Conservation (phyloP, 805 yeast species). For the Wickerhamomyces chambardii region DNA sequence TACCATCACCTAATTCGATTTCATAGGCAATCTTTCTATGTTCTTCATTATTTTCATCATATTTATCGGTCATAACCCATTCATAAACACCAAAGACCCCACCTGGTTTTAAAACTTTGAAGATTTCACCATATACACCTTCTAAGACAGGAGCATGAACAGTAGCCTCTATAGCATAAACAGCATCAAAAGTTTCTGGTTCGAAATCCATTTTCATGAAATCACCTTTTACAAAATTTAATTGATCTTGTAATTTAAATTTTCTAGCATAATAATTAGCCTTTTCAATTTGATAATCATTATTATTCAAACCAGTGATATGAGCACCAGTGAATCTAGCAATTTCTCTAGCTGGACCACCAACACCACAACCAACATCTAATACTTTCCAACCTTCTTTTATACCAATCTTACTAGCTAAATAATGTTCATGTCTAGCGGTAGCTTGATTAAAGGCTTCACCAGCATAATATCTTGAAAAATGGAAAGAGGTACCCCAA, state of each 20-base stretch:
- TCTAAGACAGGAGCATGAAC: conserved; percentile 95
- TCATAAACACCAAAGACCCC: conserved; percentile 97
- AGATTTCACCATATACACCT: conserved; percentile 93
- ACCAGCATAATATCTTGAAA: conserved; percentile 87
- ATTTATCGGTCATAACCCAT: conserved; percentile 97
- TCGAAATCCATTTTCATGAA: conserved; percentile 98
- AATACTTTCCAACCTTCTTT: conserved; percentile 76
- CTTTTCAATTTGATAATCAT: conserved; percentile 93
- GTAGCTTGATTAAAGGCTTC: conserved; percentile 92
- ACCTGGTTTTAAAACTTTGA: conserved; percentile 94
- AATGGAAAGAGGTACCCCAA: conserved; percentile 98
- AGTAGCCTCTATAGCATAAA: conserved; percentile 97
- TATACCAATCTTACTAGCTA: conserved; percentile 82
- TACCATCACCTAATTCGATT: conserved; percentile 97
- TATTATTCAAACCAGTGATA: conserved; percentile 89
- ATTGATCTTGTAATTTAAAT: conserved; percentile 58
- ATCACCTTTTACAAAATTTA: conserved; percentile 90
- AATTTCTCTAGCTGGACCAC: conserved; percentile 98
- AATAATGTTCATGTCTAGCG: conserved; percentile 95
- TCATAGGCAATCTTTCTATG: conserved; percentile 96
- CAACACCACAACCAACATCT: conserved; percentile 99
- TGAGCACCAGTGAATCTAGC: conserved; percentile 82
- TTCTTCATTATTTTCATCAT: conserved; percentile 78
- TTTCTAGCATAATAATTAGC: conserved; percentile 74
- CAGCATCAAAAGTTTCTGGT: conserved; percentile 87